Conservation (phyloP, 352 stramenopile species). For the Phytophthora meadii region DNA sequence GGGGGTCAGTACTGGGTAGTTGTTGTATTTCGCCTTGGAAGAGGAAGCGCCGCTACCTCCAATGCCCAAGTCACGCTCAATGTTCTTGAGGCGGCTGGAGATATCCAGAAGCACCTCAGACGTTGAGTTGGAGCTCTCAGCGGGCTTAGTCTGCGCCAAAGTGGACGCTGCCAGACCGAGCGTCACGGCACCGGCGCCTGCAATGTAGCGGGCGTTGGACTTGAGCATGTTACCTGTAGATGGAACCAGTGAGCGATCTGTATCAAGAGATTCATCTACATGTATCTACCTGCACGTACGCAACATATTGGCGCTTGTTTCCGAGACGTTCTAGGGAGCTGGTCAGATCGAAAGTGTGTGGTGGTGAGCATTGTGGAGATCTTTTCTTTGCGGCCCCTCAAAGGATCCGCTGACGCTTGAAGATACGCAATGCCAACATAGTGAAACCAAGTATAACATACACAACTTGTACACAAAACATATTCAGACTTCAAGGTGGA, state of each 20-base stretch:
- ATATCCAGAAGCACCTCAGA: conserved; percentile 73
- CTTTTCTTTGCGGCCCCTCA: too few species aligned
- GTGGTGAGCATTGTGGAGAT: too few species aligned
- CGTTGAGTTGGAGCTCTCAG: conserved; percentile 57
- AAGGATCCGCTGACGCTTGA: conserved; percentile 16
- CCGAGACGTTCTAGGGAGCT: conserved; percentile 6
- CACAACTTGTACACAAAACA: conserved; percentile 19
- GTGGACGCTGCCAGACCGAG: conserved; percentile 63
- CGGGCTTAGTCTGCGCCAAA: conserved; percentile 40
- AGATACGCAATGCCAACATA: conserved; percentile 23
- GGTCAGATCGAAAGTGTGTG: conserved; percentile 36
- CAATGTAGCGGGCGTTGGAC: conserved; percentile 63
- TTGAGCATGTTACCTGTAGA: conserved; percentile 58
- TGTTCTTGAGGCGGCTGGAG: conserved; percentile 63
- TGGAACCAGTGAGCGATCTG: not conserved
- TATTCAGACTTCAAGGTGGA: not conserved
- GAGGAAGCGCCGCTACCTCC: conserved; percentile 10
- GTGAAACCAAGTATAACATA: conserved; percentile 8
- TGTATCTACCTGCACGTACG: conserved; percentile 28
- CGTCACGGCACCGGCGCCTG: conserved; percentile 58
- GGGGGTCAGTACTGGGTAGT: conserved; percentile 81
- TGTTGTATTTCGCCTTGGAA: conserved; percentile 54
- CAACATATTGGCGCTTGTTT: conserved; percentile 31
- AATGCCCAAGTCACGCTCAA: conserved; percentile 73
- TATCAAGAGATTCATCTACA: not conserved